Evolutionary conservation across 345 rosid species (phyloP).

Genomic region (Physaria fendleri): DNA sequence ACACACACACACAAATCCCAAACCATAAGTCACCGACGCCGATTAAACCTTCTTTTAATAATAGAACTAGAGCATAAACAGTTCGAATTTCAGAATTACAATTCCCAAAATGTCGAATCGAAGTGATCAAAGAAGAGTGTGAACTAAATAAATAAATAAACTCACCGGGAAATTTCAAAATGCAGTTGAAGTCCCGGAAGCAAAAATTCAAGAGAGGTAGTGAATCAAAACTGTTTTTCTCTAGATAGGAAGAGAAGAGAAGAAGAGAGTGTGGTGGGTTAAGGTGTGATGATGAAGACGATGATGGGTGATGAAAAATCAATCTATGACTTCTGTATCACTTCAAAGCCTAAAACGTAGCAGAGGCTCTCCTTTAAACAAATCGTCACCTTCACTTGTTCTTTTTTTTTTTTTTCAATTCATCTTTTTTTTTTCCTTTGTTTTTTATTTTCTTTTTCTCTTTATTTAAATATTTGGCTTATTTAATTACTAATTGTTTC

Average conservation of each 20-base stretch:
- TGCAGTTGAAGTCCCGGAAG: constrained; percentile 11
- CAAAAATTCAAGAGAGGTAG: not conserved
- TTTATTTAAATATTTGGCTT: no score
- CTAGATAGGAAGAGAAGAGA: not conserved
- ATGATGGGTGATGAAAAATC: constrained; percentile 5
- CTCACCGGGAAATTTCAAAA: constrained; percentile 24
- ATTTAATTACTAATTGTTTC: no score
- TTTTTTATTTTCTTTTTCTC: no score
- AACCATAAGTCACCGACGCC: constrained; percentile 34
- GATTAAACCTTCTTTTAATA: not conserved
- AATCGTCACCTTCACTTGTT: constrained; percentile 15
- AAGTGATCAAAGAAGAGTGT: not conserved
- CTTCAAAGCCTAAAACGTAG: constrained; percentile 31
- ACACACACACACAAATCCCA: no score
- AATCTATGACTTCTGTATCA: constrained; percentile 31
- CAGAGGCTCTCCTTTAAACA: constrained; percentile 35
- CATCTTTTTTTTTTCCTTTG: not conserved
- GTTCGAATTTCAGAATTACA: not conserved
- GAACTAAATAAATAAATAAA: not conserved
- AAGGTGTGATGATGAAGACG: constrained; percentile 19
- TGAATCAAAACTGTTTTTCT: constrained; percentile 15
- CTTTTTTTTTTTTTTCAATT: not conserved
- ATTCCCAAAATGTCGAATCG: not conserved
- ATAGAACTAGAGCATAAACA: not conserved
- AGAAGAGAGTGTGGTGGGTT: constrained; percentile 13